Base-by-base conservation (phyloP, 768 basidiomycete species). In the Porphyrellus cyaneotinctus region DNA sequence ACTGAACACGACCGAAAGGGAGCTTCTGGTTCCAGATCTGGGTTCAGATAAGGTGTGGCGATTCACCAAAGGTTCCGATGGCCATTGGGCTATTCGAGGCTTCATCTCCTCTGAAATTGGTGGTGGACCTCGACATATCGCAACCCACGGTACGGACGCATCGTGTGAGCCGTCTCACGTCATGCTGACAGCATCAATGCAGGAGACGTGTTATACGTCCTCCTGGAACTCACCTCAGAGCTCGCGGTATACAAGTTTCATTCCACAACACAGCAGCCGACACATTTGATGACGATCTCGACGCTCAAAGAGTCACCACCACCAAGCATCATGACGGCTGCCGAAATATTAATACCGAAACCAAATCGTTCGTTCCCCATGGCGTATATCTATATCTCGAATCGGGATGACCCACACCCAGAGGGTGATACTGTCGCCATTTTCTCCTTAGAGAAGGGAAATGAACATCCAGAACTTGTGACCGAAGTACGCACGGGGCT, bases 381-480 rank as follows among this genome's bases (percentile, higher is more conserved):
- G 1, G 75, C 80, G 3, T 85, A 85, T 65, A 70, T 91, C 15
- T 91, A 89, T 62, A 70, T 81, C 12, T 85, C 88, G 4, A 92
- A 91, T 67, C 77, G 90, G 30, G 84, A 89, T 59, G 83, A 88
- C 60, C 83, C 83, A 6, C 77, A 80, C 20, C 73, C 81, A 0
- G 81, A 77, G 42, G 88, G 89, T 22, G 89, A 92, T 65, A 79
- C 80, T 28, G 80, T 92, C 56, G 77, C 87, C 6, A 78, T 91
- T 30, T 90, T 86, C 70, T 74, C 79, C 8, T 73, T 84, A 38
- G 72, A 73, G 10, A 71, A 74, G 7, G 66, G 68, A 11, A 67
- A 74, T 17, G 74, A 74, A 24, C 61, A 66, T 23, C 74, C 82
- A 2, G 72, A 78, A 53, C 72, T 85, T 37, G 73, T 85, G 11